Percentiles rank a stretch among this genome's conserved stretches.
Conservation (phyloP, 2,329 filamentous ascomycete genomes). For the Botrytis pseudocinerea region DNA sequence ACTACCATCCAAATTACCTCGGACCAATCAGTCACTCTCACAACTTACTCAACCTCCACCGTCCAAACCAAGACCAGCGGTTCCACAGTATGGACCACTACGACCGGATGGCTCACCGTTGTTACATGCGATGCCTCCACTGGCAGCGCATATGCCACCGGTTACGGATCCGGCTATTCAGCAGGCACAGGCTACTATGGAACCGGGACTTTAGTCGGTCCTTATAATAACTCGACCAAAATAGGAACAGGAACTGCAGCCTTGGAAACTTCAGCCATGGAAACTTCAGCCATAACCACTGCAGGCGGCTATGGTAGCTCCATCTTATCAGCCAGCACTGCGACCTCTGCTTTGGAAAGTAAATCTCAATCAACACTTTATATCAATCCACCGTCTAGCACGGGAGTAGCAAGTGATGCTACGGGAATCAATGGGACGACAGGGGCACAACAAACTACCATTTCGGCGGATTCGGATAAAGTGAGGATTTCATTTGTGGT, state of each 20-base stretch:
- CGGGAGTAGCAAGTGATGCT: background rate
- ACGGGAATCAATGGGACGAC: background rate
- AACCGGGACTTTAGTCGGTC: background rate
- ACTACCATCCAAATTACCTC: background rate
- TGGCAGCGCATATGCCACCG: background rate
- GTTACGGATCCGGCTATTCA: background rate
- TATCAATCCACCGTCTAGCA: background rate
- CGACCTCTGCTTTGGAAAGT: background rate
- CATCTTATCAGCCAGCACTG: no score
- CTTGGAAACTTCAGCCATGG: background rate
- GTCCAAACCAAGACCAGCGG: background rate
- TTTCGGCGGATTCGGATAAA: background rate
- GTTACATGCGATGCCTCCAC: background rate
- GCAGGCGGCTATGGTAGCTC: background rate
- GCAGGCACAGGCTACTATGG: background rate
- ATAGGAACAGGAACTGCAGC: background rate
- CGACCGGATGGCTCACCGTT: constrained; percentile 6
- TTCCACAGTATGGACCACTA: constrained; percentile 17
- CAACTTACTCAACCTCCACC: background rate
- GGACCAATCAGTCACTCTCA: background rate
- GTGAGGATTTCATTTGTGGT: background rate
- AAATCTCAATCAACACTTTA: background rate
- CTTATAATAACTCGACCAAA: background rate
- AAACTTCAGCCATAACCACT: background rate
- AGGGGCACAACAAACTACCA: background rate